Conservation (phyloP, 371 early-diverging fungal species). For the Coemansia linderi region DNA sequence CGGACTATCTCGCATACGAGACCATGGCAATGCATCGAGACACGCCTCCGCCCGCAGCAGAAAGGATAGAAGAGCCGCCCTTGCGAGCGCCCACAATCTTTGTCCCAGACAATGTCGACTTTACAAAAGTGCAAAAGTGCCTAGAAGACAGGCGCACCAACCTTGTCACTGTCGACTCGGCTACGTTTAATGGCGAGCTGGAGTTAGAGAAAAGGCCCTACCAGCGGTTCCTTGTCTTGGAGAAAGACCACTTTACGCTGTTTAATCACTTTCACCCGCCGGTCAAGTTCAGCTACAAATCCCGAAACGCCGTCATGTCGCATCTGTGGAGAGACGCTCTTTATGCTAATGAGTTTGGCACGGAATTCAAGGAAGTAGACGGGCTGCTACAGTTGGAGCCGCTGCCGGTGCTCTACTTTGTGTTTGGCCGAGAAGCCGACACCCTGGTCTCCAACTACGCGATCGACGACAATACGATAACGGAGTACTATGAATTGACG, state of each 20-base stretch:
- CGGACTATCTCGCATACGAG: not conserved
- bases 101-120: conserved; percentile 1
- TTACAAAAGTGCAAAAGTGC: not conserved
- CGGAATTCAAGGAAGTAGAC: not conserved
- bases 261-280: not conserved
- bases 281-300: conserved; percentile 6
- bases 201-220: not conserved
- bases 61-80: not conserved
- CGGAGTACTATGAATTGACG: not conserved
- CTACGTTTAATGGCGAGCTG: not conserved
- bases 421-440: conserved; percentile 4
- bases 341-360: too few species aligned
- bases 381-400: not conserved
- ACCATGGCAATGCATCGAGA: not conserved
- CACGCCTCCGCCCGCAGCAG: not conserved
- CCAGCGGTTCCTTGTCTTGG: conserved; percentile 2
- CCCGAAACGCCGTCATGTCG: conserved; percentile 8
- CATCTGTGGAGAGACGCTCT: not conserved
- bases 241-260: not conserved
- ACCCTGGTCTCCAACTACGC: not conserved
- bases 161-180: not conserved
- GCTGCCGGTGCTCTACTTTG: conserved; percentile 6
- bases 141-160: conserved; percentile 4
- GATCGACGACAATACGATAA: conserved; percentile 3
- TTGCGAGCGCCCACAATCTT: not conserved